phyloP scores from a whole-genome alignment of 2,329 filamentous ascomycete genomes.

The Cordyceps sp. region DNA sequence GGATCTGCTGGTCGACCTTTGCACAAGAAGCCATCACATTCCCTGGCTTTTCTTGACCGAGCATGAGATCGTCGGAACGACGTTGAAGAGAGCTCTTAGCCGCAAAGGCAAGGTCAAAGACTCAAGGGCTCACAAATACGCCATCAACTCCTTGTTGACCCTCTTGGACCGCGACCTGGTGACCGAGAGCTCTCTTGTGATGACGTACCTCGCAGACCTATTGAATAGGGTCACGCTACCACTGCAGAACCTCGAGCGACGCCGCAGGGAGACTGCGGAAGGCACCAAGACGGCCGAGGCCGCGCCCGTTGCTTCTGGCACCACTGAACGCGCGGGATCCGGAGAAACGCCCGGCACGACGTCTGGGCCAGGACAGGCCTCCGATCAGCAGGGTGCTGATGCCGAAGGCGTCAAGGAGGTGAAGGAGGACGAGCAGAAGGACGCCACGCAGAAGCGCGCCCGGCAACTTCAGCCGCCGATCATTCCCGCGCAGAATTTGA shows the following conservation, averaged over 20 bases:
- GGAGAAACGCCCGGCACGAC: slow-evolving; percentile 5
- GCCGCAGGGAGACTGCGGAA: slow-evolving; percentile 54
- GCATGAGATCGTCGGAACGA: slow-evolving; percentile 59
- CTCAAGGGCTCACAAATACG: slow-evolving; percentile 67
- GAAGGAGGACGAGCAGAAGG: slow-evolving; percentile 21
- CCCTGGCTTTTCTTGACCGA: slow-evolving; percentile 88
- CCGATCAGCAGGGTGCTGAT: slow-evolving; percentile 7
- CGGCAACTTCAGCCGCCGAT: slow-evolving; percentile 60
- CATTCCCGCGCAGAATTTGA: slow-evolving; percentile 77
- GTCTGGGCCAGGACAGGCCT: slow-evolving; percentile 11
- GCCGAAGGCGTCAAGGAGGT: slow-evolving; percentile 9
- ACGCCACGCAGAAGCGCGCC: slow-evolving; percentile 29
- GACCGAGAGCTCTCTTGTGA: slow-evolving; percentile 91
- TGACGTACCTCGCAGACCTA: slow-evolving; percentile 81
- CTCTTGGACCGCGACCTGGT: slow-evolving; percentile 87
- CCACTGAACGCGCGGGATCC: slow-evolving; percentile 6
- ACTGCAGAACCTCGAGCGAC: slow-evolving; percentile 64
- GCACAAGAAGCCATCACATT: slow-evolving; percentile 71
- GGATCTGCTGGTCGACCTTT: slow-evolving; percentile 67
- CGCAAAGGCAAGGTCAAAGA: slow-evolving; percentile 85
- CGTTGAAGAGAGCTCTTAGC: slow-evolving; percentile 58
- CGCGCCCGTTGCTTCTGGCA: too few species aligned
- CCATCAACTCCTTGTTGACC: slow-evolving; percentile 77
- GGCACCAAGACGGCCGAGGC: slow-evolving; percentile 23
- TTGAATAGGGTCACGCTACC: slow-evolving; percentile 81